Evolutionary conservation across 805 yeast species (phyloP).

Genomic region (Saturnispora quitensis): DNA sequence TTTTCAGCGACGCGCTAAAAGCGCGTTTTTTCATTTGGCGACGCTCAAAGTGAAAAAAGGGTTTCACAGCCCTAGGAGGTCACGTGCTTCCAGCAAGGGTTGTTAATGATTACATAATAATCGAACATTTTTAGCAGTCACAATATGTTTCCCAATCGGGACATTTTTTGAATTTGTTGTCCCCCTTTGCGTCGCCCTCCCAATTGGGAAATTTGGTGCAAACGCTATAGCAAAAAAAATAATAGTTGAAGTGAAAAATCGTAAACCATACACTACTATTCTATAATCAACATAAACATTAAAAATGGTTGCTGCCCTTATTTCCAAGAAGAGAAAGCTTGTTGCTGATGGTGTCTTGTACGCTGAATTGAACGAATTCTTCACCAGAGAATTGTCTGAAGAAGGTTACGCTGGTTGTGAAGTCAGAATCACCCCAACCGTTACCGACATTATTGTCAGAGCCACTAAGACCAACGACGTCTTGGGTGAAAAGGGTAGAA

Average conservation of each 20-base stretch:
- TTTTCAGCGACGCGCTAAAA: background rate
- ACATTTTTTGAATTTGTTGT: background rate
- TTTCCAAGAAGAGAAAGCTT: slow-evolving; percentile 98
- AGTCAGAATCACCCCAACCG: slow-evolving; percentile 96
- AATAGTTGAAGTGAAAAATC: slow-evolving; percentile 1
- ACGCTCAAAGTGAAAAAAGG: no score
- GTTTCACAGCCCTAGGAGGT: background rate
- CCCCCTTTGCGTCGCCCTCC: background rate
- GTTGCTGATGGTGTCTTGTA: slow-evolving; percentile 99
- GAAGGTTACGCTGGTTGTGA: slow-evolving; percentile 99
- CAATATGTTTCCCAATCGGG: background rate
- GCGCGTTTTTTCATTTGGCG: background rate
- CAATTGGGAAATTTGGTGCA: background rate
- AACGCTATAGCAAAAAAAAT: background rate
- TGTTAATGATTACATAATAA: background rate
- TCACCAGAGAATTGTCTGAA: slow-evolving; percentile 99
- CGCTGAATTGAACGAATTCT: slow-evolving; percentile 99
- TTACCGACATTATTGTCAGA: slow-evolving; percentile 96
- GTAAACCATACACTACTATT: background rate
- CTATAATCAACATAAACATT: background rate
- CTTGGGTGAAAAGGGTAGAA: slow-evolving; percentile 99
- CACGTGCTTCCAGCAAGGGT: slow-evolving; percentile 3
- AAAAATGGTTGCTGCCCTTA: slow-evolving; percentile 34
- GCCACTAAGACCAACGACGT: slow-evolving; percentile 99
- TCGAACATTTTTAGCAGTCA: background rate